Evolutionary conservation across 257 asterid species (phyloP).

Genomic region (Gardenia jasminoides): DNA sequence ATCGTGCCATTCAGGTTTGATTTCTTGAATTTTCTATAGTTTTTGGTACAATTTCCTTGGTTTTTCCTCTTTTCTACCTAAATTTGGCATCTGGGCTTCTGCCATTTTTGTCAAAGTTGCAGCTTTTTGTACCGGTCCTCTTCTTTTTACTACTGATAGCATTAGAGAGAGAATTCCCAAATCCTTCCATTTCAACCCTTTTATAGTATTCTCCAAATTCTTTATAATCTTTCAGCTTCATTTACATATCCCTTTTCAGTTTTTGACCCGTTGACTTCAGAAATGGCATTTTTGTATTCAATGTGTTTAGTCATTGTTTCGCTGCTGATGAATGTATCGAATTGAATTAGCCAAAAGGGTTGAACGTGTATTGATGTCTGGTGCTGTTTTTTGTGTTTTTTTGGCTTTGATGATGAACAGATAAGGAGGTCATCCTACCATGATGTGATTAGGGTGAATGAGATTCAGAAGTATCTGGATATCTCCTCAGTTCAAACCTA

Average conservation of each 20-base stretch:
- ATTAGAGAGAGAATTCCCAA: background rate
- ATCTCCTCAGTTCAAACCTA: conserved; percentile 72
- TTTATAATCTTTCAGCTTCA: background rate
- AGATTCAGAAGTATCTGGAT: conserved; percentile 75
- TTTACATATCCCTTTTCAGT: background rate
- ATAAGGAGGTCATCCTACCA: conserved; percentile 91
- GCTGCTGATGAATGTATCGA: conserved; percentile 8
- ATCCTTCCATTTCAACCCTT: background rate
- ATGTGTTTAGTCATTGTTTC: background rate
- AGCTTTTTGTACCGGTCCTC: background rate
- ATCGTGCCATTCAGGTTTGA: conserved; percentile 67
- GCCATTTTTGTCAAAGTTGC: conserved; percentile 18
- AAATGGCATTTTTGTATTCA: conserved; percentile 1
- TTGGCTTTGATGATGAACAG: conserved; percentile 27
- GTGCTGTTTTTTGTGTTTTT: background rate
- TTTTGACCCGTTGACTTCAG: conserved; percentile 39
- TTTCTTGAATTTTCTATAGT: background rate
- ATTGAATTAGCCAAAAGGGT: background rate
- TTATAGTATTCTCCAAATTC: background rate
- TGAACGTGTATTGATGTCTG: background rate
- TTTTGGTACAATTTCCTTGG: background rate
- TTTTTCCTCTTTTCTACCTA: background rate
- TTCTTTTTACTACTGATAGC: background rate
- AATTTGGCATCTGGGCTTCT: conserved; percentile 22
- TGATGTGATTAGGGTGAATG: conserved; percentile 77